These are phyloP conservation scores for Solanum commersonii DNA, from an alignment of 257 asterid species.

Conservation along the genomic window DNA sequence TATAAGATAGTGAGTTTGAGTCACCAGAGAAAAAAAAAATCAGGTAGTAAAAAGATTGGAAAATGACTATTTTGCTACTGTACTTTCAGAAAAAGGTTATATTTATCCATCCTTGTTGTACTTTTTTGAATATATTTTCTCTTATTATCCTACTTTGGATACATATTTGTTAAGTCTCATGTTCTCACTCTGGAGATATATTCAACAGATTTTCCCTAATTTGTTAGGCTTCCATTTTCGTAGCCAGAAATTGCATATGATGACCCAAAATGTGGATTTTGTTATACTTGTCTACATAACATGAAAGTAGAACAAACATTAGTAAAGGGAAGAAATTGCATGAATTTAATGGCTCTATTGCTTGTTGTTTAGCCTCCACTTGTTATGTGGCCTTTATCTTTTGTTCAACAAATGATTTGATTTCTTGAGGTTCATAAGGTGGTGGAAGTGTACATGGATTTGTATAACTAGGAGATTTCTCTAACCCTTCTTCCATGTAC, in stretches of 20 bases:
- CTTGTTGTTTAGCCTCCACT: slow-evolving; percentile 39
- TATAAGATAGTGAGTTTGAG: background rate
- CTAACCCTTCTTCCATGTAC: slow-evolving; percentile 70
- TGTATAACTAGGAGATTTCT: slow-evolving; percentile 41
- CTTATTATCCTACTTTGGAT: background rate
- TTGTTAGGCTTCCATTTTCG: too few species aligned
- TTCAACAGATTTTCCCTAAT: too few species aligned
- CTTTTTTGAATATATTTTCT: too few species aligned
- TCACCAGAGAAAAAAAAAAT: too few species aligned
- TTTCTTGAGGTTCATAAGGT: slow-evolving; percentile 35
- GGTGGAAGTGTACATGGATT: slow-evolving; percentile 61
- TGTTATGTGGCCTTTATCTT: slow-evolving; percentile 31
- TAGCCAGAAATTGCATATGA: too few species aligned
- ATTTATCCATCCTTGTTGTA: background rate
- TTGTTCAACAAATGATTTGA: slow-evolving; percentile 31
- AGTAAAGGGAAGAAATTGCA: too few species aligned
- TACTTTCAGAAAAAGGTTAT: background rate
- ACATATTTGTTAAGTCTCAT: too few species aligned
- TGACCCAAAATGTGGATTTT: too few species aligned
- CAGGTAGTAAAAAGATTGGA: background rate
- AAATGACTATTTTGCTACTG: background rate
- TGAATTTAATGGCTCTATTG: background rate
- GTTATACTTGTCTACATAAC: too few species aligned
- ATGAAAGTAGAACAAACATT: too few species aligned
- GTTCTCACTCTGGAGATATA: too few species aligned